Conservation (phyloP, 306 rosid species). For the Carpinus viminea region DNA sequence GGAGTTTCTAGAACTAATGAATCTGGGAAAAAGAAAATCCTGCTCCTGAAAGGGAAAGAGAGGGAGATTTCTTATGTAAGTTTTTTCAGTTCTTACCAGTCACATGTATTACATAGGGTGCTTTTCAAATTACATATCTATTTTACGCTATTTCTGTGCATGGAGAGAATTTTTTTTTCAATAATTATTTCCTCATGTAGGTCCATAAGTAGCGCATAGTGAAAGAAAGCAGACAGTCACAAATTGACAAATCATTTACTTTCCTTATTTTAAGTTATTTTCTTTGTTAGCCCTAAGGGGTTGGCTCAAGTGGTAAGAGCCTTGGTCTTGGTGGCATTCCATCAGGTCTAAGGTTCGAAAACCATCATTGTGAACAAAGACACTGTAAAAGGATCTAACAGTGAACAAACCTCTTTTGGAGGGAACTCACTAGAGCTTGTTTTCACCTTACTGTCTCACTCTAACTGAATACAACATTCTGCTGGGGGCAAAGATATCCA, state of each 20-base stretch:
- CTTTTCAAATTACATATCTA: conserved; percentile 7
- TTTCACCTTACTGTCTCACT: too few relatives aligned
- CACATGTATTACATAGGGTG: conserved; percentile 8
- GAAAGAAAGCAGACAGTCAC: not conserved
- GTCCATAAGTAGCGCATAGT: not conserved
- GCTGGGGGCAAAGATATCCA: too few relatives aligned
- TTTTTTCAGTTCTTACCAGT: conserved; percentile 22
- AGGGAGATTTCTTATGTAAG: conserved; percentile 53
- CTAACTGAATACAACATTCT: too few relatives aligned
- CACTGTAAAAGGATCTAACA: too few relatives aligned
- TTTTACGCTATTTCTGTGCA: not conserved
- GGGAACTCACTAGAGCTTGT: too few relatives aligned
- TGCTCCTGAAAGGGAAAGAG: conserved; percentile 60
- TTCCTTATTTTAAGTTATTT: not conserved
- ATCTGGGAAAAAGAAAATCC: conserved; percentile 55
- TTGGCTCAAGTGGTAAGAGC: too few relatives aligned
- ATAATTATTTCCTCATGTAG: not conserved
- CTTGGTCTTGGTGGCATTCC: too few relatives aligned
- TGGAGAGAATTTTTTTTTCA: not conserved
- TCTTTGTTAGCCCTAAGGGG: not conserved
- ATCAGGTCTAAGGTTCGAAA: too few relatives aligned
- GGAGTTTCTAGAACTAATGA: conserved; percentile 46
- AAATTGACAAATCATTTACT: not conserved
- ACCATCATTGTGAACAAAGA: too few relatives aligned
- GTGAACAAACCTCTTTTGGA: too few relatives aligned